A percentile compares a stretch with the other conserved stretches of the same genome.
Evolutionary conservation across 768 basidiomycete species (phyloP).

Genomic region (Coprinellus aureogranulatus): DNA sequence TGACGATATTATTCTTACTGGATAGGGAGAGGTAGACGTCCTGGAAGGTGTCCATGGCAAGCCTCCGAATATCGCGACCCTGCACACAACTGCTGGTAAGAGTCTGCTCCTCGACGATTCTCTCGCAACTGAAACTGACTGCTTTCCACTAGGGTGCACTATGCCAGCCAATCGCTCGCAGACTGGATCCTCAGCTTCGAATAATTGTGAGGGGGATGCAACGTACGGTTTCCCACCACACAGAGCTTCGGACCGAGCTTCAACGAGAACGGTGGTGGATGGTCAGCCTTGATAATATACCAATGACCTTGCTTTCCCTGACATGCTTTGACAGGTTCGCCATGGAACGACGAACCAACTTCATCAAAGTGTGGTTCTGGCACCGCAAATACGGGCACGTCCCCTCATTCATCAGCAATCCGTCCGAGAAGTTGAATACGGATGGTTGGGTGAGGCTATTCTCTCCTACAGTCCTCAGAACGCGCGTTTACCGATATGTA

Average conservation of each 20-base stretch:
- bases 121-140: conserved; percentile 13
- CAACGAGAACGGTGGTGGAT: conserved; percentile 58
- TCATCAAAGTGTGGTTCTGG: conserved; percentile 76
- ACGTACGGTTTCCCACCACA: conserved; percentile 26
- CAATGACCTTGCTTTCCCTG: too few relatives aligned
- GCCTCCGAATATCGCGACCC: conserved; percentile 31
- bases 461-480: too few relatives aligned
- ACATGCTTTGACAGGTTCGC: too few relatives aligned
- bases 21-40: conserved; percentile 39
- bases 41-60: conserved; percentile 40
- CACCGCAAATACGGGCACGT: conserved; percentile 44
- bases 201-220: conserved; percentile 27
- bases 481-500: too few relatives aligned
- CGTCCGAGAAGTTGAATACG: conserved; percentile 41
- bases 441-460: conserved; percentile 46
- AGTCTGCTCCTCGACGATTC: conserved; percentile 13
- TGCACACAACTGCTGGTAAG: conserved; percentile 41
- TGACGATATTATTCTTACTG: neutral
- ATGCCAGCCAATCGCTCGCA: conserved; percentile 31
- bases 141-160: conserved; percentile 21
- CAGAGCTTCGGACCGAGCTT: conserved; percentile 56
- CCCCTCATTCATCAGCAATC: conserved; percentile 46
- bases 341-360: conserved; percentile 53
- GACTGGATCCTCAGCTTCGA: conserved; percentile 26
- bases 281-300: conserved; percentile 27